Conservation (phyloP, 495 filamentous ascomycete species). For the Melanomma pulvis-pyrius region DNA sequence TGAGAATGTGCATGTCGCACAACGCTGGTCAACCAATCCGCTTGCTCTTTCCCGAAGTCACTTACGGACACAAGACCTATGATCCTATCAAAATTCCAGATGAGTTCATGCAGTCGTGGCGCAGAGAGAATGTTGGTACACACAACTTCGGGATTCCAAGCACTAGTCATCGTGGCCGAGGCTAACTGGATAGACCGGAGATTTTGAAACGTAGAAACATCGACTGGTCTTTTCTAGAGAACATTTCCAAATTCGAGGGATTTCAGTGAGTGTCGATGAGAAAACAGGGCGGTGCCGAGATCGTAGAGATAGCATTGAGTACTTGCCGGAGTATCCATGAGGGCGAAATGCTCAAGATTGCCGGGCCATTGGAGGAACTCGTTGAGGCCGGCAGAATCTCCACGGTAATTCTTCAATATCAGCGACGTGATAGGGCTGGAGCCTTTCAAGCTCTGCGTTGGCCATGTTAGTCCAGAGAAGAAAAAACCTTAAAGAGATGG, state of each 20-base stretch:
- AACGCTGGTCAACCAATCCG: background rate
- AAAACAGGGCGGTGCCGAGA: background rate
- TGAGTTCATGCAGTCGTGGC: background rate
- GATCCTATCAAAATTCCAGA: background rate
- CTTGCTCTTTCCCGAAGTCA: background rate
- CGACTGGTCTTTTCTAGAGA: background rate
- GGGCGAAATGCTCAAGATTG: background rate
- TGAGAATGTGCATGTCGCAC: background rate
- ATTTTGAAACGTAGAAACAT: background rate
- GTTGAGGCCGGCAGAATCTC: background rate
- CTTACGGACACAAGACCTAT: too few species aligned
- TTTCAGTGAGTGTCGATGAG: background rate
- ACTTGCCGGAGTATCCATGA: background rate
- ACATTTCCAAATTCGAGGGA: background rate
- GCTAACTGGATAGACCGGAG: background rate
- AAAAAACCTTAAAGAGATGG: background rate
- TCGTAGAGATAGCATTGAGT: background rate
- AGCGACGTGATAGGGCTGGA: background rate
- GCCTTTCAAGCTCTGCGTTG: background rate
- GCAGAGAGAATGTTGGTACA: background rate
- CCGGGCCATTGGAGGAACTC: background rate
- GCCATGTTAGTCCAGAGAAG: background rate
- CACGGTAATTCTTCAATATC: background rate
- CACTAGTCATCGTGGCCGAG: background rate
- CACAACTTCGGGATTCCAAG: background rate